Percentiles rank a stretch among this genome's conserved stretches.
Evolutionary conservation across 257 asterid species (phyloP).

Genomic region (Paraleonurus japonicus): DNA sequence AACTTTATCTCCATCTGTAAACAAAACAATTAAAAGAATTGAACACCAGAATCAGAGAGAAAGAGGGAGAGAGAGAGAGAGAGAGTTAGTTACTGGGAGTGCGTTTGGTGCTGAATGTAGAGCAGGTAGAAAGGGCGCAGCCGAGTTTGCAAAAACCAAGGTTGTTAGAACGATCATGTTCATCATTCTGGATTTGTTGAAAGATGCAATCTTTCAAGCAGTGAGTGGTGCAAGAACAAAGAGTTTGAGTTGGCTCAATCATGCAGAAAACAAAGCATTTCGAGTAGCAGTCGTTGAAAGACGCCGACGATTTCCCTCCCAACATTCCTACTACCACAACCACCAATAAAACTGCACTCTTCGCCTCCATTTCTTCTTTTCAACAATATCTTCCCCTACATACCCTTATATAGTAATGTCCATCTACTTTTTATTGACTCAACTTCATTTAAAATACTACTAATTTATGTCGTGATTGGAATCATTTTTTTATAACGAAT

Average conservation of each 20-base stretch:
- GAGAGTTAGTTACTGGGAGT: constrained; percentile 55
- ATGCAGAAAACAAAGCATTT: constrained; percentile 83
- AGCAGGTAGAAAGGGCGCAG: constrained; percentile 82
- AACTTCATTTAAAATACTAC: neutral
- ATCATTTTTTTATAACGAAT: too few species aligned
- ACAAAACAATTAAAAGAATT: neutral
- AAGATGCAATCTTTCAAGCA: constrained; percentile 92
- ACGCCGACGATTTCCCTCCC: constrained; percentile 37
- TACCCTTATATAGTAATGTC: constrained; percentile 15
- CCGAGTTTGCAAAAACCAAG: constrained; percentile 82
- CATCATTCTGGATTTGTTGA: constrained; percentile 33
- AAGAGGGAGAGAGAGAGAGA: neutral
- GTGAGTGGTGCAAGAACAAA: constrained; percentile 79
- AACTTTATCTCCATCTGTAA: constrained; percentile 71
- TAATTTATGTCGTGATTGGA: too few species aligned
- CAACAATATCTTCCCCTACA: neutral
- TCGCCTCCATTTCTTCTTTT: constrained; percentile 40
- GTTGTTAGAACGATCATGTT: constrained; percentile 31
- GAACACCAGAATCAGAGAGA: neutral
- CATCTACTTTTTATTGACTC: neutral
- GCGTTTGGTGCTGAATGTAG: constrained; percentile 54
- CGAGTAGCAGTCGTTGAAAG: constrained; percentile 85
- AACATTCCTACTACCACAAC: constrained; percentile 46
- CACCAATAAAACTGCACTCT: constrained; percentile 38
- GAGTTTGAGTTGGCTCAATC: constrained; percentile 80